Evolutionary conservation across 768 basidiomycete genomes (phyloP), one percentile per base, ranked within the genome.

Genomic region (Flagelloscypha sp.): DNA sequence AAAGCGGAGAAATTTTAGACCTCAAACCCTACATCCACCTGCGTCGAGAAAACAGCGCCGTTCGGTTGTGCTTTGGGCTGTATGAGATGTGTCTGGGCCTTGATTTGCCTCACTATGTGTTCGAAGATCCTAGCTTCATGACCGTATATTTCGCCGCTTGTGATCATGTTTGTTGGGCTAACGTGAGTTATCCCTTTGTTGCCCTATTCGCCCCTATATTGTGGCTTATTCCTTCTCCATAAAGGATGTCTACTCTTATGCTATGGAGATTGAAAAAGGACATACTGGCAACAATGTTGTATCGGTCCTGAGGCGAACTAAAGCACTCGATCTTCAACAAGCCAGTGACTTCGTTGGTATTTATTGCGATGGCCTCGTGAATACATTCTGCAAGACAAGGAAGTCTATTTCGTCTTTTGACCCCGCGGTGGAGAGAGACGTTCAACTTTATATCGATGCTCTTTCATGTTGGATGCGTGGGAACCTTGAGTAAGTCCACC

Each of bases 191-290:
- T n/a, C n/a, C n/a, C n/a, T n/a, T 20, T 24, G 11, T 30, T 28
- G 16, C 15, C 7, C 10, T 18, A 18, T 27, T 16, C 13, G 19
- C 11, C 24, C 36, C 24, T 30, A 12, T 13, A 12, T 19, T 35
- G 11, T 32, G 24, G 24, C 19, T 33, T 17, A 30, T 33, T 38
- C 11, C 42, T 31, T 27, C 12, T 36, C 43, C 32, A 27, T 19
- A 29, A 46, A 80, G 79, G 79, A 84, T 41, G 55, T 82, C 11
- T 81, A 79, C 48, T 81, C 77, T 6, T 84, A 82, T 55, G 74
- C 79, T 53, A 74, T 79, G 70, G 80, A 85, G 46, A 76, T 79
- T 46, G 67, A 72, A 33, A 71, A 71, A 46, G 82, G 79, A 13
- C 70, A 74, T 34, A 62, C 57, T 18, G 74, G 74, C 38, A 81